A percentile compares a stretch with the other conserved stretches of the same genome.
phyloP scores from a whole-genome alignment of 371 early-diverging fungal species.

The Blastocladiella emersonii region DNA sequence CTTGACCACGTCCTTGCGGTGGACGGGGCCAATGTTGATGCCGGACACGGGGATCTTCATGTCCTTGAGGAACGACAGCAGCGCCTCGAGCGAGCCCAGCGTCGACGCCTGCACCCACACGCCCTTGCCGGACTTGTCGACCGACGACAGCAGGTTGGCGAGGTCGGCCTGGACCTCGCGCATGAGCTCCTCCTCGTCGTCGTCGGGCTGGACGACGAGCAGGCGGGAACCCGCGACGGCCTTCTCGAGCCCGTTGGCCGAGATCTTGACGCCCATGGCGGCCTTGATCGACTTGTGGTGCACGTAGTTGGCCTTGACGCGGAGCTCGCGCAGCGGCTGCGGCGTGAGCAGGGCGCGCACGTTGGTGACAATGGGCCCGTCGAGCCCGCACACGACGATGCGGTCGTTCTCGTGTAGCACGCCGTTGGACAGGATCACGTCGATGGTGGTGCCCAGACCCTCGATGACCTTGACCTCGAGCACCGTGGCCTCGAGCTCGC shows the following conservation, averaged over 20 bases:
- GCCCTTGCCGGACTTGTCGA: constrained; percentile 84
- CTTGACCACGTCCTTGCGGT: constrained; percentile 95
- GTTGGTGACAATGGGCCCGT: constrained; percentile 94
- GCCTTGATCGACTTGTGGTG: constrained; percentile 97
- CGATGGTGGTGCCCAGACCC: constrained; percentile 98
- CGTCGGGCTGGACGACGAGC: constrained; percentile 84
- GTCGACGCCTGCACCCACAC: constrained; percentile 99
- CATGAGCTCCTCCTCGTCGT: constrained; percentile 88
- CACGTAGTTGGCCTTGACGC: constrained; percentile 83
- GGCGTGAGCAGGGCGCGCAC: constrained; percentile 95
- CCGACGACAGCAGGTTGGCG: constrained; percentile 51
- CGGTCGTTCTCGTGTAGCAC: constrained; percentile 93
- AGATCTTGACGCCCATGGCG: constrained; percentile 95
- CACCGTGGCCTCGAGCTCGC: constrained; percentile 96
- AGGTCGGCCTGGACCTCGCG: constrained; percentile 91
- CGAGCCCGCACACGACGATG: constrained; percentile 92
- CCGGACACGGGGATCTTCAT: constrained; percentile 94
- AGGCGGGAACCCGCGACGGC: constrained; percentile 98
- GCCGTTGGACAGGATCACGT: constrained; percentile 98
- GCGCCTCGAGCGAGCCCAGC: constrained; percentile 97
- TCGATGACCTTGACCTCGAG: constrained; percentile 99
- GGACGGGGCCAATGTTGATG: constrained; percentile 97
- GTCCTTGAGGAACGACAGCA: constrained; percentile 86
- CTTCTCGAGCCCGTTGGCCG: constrained; percentile 92
- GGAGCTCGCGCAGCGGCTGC: constrained; percentile 96